phyloP scores from a whole-genome alignment of 2,329 filamentous ascomycete species.

The Ophiostoma triangulosporum region DNA sequence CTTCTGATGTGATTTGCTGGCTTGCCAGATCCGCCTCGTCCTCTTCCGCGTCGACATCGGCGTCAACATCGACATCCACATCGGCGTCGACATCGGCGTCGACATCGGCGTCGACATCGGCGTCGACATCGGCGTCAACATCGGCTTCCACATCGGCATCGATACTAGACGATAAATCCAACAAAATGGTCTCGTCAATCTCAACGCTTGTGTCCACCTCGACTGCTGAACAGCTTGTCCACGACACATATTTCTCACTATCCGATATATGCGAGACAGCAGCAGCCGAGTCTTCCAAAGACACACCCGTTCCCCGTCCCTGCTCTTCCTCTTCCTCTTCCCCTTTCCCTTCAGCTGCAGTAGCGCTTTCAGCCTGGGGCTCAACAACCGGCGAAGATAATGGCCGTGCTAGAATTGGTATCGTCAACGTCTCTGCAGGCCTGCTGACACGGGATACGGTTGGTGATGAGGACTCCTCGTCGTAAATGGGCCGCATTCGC shows the following conservation, averaged over 20 bases:
- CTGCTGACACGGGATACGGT: neutral
- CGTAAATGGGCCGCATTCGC: constrained; percentile 2
- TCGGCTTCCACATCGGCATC: neutral
- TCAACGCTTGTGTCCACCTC: neutral
- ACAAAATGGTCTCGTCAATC: neutral
- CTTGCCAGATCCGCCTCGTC: neutral
- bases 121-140: neutral
- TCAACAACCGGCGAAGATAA: neutral
- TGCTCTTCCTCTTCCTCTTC: too few species aligned
- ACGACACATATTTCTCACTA: neutral
- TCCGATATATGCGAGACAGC: neutral
- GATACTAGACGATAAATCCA: neutral
- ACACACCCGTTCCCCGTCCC: too few species aligned
- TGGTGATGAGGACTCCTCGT: constrained; percentile 2
- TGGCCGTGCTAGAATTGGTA: neutral
- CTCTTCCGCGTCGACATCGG: neutral
- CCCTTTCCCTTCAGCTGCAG: neutral
- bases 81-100: too few species aligned
- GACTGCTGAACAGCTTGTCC: neutral
- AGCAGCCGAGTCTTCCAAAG: neutral
- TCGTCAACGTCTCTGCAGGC: neutral
- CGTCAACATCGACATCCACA: neutral
- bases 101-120: neutral
- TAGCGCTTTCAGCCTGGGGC: neutral
- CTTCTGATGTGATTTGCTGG: neutral